Percentiles rank a stretch among this genome's conserved stretches.
Evolutionary conservation across 805 yeast genomes (phyloP).

Genomic region (Brettanomyces anomalus): DNA sequence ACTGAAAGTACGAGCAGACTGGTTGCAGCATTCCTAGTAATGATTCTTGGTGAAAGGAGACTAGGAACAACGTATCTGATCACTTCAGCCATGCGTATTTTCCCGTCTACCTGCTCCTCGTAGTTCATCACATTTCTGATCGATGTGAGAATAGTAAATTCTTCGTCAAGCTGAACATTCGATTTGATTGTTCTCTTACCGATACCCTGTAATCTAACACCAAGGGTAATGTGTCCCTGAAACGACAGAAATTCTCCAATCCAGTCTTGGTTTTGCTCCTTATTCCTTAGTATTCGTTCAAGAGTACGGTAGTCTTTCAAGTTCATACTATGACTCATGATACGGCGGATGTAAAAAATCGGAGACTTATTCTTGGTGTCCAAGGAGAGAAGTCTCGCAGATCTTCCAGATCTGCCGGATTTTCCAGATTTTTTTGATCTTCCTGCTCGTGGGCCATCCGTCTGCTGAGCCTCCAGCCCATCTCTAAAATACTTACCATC

Average conservation of each 20-base stretch:
- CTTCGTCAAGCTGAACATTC: conserved; percentile 51
- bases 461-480: too few species aligned
- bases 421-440: too few species aligned
- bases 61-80: conserved; percentile 63
- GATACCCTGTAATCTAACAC: conserved; percentile 54
- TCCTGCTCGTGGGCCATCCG: not conserved
- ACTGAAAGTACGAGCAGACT: conserved; percentile 56
- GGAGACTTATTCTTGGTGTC: conserved; percentile 22
- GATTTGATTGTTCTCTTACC: conserved; percentile 31
- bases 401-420: too few species aligned
- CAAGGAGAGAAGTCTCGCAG: not conserved
- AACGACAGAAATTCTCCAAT: conserved; percentile 64
- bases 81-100: conserved; percentile 34
- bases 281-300: conserved; percentile 13
- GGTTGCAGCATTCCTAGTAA: conserved; percentile 72
- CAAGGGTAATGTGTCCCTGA: conserved; percentile 76
- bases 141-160: conserved; percentile 68
- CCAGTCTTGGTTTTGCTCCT: conserved; percentile 40
- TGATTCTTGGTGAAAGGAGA: conserved; percentile 60
- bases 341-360: conserved; percentile 32
- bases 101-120: conserved; percentile 52
- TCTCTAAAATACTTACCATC: too few species aligned
- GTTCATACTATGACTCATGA: conserved; percentile 29
- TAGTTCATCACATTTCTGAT: conserved; percentile 65
- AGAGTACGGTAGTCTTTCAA: conserved; percentile 29